These are phyloP conservation scores for Ophiostoma angusticollis DNA, from an alignment of 2,329 filamentous ascomycete species.

Conservation along the genomic window DNA sequence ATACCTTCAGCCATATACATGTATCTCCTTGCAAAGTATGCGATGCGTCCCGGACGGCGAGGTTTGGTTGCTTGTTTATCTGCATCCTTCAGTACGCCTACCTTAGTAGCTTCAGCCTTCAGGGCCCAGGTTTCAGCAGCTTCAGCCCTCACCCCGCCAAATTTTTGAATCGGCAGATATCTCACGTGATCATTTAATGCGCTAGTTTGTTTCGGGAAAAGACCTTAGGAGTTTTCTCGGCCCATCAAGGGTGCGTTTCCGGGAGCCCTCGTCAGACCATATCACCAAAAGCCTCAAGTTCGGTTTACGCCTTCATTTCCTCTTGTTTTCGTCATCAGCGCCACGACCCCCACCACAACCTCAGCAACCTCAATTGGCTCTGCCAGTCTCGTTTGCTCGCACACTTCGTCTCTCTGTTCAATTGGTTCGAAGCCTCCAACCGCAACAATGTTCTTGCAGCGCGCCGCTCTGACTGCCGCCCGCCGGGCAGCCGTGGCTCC, in stretches of 20 bases:
- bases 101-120: too few relatives aligned
- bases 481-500: conserved; percentile 45
- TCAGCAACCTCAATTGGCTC: conserved; percentile 10
- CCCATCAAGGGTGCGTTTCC: conserved; percentile 9
- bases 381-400: conserved; percentile 19
- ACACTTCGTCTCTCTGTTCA: too few relatives aligned
- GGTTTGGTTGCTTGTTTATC: too few relatives aligned
- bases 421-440: not conserved
- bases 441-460: conserved; percentile 47
- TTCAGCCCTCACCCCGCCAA: too few relatives aligned
- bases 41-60: too few relatives aligned
- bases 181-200: too few relatives aligned
- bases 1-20: too few relatives aligned
- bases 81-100: too few relatives aligned
- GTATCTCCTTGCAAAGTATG: too few relatives aligned
- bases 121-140: too few relatives aligned
- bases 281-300: conserved; percentile 14
- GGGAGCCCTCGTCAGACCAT: conserved; percentile 14
- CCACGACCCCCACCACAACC: conserved; percentile 4
- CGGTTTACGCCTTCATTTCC: conserved; percentile 6
- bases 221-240: conserved; percentile 12
- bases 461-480: conserved; percentile 46
- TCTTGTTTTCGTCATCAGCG: not conserved
- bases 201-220: conserved; percentile 11
- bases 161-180: too few relatives aligned